Evolutionary conservation across 2,329 filamentous ascomycete species (phyloP).

Genomic region (Diaporthe batatas): DNA sequence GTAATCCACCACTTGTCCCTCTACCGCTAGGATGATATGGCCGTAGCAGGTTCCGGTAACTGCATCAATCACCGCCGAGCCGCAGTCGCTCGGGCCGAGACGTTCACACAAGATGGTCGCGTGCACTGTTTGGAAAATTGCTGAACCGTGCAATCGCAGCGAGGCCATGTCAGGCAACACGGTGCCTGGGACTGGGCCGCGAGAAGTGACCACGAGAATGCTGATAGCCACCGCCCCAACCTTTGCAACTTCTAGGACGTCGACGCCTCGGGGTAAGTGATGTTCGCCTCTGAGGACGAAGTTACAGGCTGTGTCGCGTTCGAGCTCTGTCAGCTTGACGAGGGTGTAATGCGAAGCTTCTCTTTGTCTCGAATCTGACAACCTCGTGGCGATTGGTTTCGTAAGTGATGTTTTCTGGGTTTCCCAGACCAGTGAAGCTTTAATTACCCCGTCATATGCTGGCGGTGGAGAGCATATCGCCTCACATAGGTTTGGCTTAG

Average conservation of each 20-base stretch:
- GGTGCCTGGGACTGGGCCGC: not conserved
- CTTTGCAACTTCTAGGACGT: not conserved
- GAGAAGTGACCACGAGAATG: not conserved
- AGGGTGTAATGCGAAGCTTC: not conserved
- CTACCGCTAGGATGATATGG: not conserved
- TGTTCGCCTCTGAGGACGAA: not conserved
- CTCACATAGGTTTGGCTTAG: not conserved
- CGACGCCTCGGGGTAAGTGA: not conserved
- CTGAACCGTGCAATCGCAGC: not conserved
- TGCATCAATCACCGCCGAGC: not conserved
- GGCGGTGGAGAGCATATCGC: not conserved
- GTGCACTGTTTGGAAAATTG: not conserved
- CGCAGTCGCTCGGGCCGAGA: not conserved
- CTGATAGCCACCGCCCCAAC: not conserved
- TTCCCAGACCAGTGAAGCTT: not conserved
- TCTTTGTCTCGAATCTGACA: not conserved
- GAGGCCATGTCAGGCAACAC: not conserved
- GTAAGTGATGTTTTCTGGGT: not conserved
- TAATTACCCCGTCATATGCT: not conserved
- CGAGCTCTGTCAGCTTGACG: not conserved
- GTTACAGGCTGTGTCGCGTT: not conserved
- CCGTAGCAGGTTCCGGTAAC: slow-evolving; percentile 3
- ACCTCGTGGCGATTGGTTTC: not conserved
- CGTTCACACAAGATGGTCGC: not conserved
- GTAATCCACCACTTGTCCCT: not conserved